A percentile compares a stretch with the other conserved stretches of the same genome.
phyloP scores from a whole-genome alignment of 768 basidiomycete genomes.

The Leccinum obscurum region DNA sequence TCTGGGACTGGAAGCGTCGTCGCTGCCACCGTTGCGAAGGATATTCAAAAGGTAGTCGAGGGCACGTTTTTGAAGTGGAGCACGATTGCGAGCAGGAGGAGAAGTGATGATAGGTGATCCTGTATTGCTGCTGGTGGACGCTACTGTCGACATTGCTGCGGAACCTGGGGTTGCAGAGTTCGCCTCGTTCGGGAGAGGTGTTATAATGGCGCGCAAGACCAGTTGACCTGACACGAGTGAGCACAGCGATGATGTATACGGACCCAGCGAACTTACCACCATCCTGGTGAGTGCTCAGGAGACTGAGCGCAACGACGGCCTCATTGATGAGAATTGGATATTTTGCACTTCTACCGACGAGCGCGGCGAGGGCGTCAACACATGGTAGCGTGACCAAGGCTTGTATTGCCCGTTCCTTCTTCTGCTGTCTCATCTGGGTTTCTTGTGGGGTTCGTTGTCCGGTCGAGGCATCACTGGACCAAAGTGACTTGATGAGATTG shows the following conservation, averaged over 20 bases:
- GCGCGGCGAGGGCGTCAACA: conserved; percentile 61
- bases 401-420: conserved; percentile 53
- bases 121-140: conserved; percentile 44
- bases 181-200: conserved; percentile 46
- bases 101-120: conserved; percentile 50
- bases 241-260: not conserved
- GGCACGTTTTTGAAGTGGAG: conserved; percentile 51
- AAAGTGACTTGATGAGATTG: conserved; percentile 79
- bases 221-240: conserved; percentile 48
- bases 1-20: conserved; percentile 43
- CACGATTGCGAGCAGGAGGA: conserved; percentile 36
- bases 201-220: conserved; percentile 60
- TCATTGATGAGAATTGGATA: conserved; percentile 90
- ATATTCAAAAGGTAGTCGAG: conserved; percentile 69
- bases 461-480: conserved; percentile 48
- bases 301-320: conserved; percentile 77
- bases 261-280: conserved; percentile 52
- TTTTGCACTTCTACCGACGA: conserved; percentile 74
- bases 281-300: conserved; percentile 64
- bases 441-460: conserved; percentile 34
- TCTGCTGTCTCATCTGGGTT: conserved; percentile 44
- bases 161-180: conserved; percentile 32
- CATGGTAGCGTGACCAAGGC: conserved; percentile 53
- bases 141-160: conserved; percentile 38
- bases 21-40: conserved; percentile 46